Percentiles rank a stretch among this genome's conserved stretches.
Conservation (phyloP, 768 basidiomycete species). For the Hygrophorus pudorinus region DNA sequence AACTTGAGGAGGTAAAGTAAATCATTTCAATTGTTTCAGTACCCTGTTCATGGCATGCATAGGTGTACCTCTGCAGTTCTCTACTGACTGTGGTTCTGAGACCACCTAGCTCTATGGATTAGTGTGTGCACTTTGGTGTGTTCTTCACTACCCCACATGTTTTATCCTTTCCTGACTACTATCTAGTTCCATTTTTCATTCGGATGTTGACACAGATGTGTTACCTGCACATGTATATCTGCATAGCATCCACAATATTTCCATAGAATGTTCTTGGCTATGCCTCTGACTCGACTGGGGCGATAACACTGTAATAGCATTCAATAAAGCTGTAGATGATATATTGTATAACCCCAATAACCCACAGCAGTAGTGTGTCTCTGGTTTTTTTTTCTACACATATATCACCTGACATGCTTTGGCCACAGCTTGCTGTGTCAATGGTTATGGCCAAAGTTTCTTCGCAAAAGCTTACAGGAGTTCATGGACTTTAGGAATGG, state of each 20-base stretch:
- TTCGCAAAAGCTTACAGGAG: too few species aligned
- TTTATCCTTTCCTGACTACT: not conserved
- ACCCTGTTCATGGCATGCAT: not conserved
- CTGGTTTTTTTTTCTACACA: too few species aligned
- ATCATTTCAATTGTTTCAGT: not conserved
- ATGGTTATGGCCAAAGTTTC: too few species aligned
- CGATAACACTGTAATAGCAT: conserved; percentile 12
- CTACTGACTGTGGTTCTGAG: conserved; percentile 23
- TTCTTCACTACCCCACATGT: not conserved
- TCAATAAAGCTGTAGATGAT: not conserved
- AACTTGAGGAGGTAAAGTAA: conserved; percentile 12
- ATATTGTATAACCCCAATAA: conserved; percentile 14
- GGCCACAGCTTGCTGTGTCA: too few species aligned
- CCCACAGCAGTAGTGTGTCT: conserved; percentile 1
- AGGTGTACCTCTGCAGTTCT: conserved; percentile 22
- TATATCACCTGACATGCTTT: too few species aligned
- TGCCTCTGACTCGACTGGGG: conserved; percentile 17
- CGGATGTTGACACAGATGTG: conserved; percentile 10
- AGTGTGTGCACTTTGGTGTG: conserved; percentile 18
- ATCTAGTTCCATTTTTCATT: conserved; percentile 14
- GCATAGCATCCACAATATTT: conserved; percentile 19
- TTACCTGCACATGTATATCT: conserved; percentile 20
- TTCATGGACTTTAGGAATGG: too few species aligned
- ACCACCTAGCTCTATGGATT: conserved; percentile 18
- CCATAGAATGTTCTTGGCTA: conserved; percentile 21